Evolutionary conservation across 768 basidiomycete species (phyloP), one percentile per base, ranked within the genome.

Genomic region (Sporobolomyces pararoseus): DNA sequence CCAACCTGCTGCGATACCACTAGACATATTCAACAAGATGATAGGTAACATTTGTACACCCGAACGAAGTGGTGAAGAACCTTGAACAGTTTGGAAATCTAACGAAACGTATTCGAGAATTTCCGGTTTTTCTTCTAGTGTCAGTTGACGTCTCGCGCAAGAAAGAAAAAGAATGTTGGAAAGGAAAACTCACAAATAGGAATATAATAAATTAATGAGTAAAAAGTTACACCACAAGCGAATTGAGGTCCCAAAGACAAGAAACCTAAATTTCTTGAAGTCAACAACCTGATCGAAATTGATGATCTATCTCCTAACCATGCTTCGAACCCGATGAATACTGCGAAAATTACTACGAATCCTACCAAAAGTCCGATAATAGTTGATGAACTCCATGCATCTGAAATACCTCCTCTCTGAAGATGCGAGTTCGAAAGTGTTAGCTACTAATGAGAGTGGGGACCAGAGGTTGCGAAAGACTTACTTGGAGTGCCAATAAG

Each of bases 361-460:
- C 67, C 72, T 55, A 69, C 65, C 35, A 73, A 61, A 35, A 73
- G 72, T 23, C 72, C 72, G 37, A 66, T 60, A 4, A 66, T 55
- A 29, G 39, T 59, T 4, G 54, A 23, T 3, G 51, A 55, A 19
- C 16, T 37, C 72, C 72, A 73, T 0, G 72, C 19, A 2, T 42
- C 32, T 16, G 52, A 47, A 37, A 73, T 60, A 31, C 72, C 72
- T 34, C 72, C 72, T 19, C 66, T 42, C 51, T 71, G 60, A 4
- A 23, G 19, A 46, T 4, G n/a, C n/a, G n/a, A n/a, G 25, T 0
- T 27, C 4, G 17, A 31, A 9, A 13, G 37, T 3, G 34, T 37
- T n/a, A 14, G 55, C n/a, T 35, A 55, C 29, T 6, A 7, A 1
- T 53, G 34, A 50, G 49, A 10, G 46, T 21, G 46, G 21, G 21